Evolutionary conservation across 306 rosid species (phyloP).

Genomic region (Vigna trinervia): DNA sequence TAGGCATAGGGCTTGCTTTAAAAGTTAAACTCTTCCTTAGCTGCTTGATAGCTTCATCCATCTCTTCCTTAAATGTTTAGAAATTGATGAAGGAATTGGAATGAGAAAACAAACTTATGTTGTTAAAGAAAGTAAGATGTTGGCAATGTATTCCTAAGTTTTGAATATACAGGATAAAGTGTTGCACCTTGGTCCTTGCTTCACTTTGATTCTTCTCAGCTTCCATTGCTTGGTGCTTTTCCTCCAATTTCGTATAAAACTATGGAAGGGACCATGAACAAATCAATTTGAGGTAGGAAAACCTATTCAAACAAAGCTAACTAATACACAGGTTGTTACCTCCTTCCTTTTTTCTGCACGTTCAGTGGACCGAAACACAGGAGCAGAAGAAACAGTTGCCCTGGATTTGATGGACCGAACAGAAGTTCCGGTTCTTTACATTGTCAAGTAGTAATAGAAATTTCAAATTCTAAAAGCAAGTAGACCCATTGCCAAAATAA

Average conservation of each 20-base stretch:
- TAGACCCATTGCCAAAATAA: slow-evolving; percentile 19
- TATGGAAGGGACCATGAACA: slow-evolving; percentile 40
- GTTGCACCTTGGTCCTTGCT: slow-evolving; percentile 85
- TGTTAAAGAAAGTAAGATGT: slow-evolving; percentile 36
- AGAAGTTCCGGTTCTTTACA: slow-evolving; percentile 64
- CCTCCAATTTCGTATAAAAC: slow-evolving; percentile 90
- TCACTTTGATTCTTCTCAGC: slow-evolving; percentile 90
- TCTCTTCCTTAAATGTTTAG: slow-evolving; percentile 77
- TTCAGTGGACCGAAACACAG: slow-evolving; percentile 71
- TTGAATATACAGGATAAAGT: slow-evolving; percentile 39
- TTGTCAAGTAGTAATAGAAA: slow-evolving; percentile 55
- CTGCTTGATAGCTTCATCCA: slow-evolving; percentile 80
- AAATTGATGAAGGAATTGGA: slow-evolving; percentile 42
- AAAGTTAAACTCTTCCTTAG: slow-evolving; percentile 90
- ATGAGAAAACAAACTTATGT: slow-evolving; percentile 22
- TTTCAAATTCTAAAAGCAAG: slow-evolving; percentile 33
- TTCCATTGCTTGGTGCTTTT: slow-evolving; percentile 86
- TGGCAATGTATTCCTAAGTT: slow-evolving; percentile 27
- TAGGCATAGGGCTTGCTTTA: slow-evolving; percentile 98
- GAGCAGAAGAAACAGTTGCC: slow-evolving; percentile 77
- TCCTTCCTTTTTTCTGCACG: slow-evolving; percentile 96
- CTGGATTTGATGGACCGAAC: slow-evolving; percentile 56
- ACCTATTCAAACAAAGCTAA: slow-evolving; percentile 39
- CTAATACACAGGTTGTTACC: slow-evolving; percentile 56
- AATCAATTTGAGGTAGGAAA: slow-evolving; percentile 30